These are phyloP conservation scores for Aspergillus sparsus DNA, from an alignment of 495 filamentous ascomycete genomes.

Conservation along the genomic window DNA sequence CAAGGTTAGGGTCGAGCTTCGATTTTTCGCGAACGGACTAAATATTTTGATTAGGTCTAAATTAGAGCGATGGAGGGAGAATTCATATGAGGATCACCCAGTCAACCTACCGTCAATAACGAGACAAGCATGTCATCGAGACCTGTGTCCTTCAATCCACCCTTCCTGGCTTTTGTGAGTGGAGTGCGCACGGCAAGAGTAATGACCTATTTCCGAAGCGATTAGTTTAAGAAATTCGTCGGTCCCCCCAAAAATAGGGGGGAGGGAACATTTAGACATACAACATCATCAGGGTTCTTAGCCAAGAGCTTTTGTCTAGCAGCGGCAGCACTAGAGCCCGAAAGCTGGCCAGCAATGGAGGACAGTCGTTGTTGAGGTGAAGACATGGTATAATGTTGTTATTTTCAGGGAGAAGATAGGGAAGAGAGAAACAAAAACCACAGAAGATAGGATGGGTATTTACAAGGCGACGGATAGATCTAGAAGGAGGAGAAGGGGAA, in stretches of 20 bases:
- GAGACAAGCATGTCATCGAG: conserved; percentile 81
- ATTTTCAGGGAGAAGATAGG: neutral
- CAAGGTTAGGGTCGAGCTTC: conserved; percentile 75
- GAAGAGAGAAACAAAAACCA: conserved; percentile 2
- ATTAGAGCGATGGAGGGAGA: neutral
- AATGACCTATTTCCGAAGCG: conserved; percentile 61
- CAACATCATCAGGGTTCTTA: conserved; percentile 49
- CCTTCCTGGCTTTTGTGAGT: conserved; percentile 75
- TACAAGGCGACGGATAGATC: conserved; percentile 1
- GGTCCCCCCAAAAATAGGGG: neutral
- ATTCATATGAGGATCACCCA: neutral
- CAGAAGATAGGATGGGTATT: neutral
- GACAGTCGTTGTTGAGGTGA: conserved; percentile 45
- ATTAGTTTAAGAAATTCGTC: neutral
- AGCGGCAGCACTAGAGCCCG: conserved; percentile 30
- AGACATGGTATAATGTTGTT: conserved; percentile 34
- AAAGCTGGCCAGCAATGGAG: conserved; percentile 44
- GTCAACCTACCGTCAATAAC: conserved; percentile 66
- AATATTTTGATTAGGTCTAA: neutral
- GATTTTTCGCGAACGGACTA: conserved; percentile 65
- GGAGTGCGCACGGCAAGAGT: conserved; percentile 79
- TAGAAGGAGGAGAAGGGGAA: neutral
- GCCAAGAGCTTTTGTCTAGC: conserved; percentile 39
- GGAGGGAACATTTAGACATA: conserved; percentile 26
- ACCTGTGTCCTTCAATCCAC: conserved; percentile 88